These are phyloP conservation scores for Ustilago sp. DNA, from an alignment of 1,284 basidiomycete genomes.

Conservation along the genomic window DNA sequence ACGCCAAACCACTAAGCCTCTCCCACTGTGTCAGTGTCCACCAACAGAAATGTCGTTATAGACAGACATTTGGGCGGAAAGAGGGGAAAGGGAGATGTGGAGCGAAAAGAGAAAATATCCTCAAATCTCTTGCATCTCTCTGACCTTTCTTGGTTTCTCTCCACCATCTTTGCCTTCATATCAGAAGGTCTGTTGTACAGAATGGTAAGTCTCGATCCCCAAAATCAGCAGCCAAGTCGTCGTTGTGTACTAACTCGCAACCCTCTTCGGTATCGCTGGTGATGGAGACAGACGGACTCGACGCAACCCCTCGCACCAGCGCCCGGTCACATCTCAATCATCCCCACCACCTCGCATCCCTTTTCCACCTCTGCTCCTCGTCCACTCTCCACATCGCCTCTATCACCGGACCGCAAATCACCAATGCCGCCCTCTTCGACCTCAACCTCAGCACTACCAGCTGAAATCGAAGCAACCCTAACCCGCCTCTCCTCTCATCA, in stretches of 20 bases:
- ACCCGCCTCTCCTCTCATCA: conserved; percentile 56
- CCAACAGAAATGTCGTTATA: rapidly evolving
- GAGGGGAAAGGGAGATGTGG: not conserved
- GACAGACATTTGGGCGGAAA: not conserved
- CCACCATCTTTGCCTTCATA: not conserved
- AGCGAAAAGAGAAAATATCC: not conserved
- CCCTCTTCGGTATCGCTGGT: too few relatives aligned
- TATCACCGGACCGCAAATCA: conserved; percentile 37
- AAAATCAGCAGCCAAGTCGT: too few relatives aligned
- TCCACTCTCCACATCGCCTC: conserved; percentile 36
- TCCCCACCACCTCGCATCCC: not conserved
- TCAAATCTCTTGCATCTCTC: not conserved
- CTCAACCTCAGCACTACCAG: conserved; percentile 46
- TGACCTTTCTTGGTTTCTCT: too few relatives aligned
- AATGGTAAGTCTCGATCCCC: too few relatives aligned
- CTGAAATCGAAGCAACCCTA: conserved; percentile 64
- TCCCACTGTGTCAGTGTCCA: conserved; percentile 17
- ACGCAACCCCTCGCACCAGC: not conserved
- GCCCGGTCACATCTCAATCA: conserved; percentile 23
- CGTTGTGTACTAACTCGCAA: too few relatives aligned
- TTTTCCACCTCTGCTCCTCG: conserved; percentile 8
- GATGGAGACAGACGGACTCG: conserved; percentile 18
- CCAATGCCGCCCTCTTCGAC: conserved; percentile 58
- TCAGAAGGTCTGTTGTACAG: too few relatives aligned
- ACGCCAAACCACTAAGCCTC: conserved; percentile 64